Conservation (phyloP, 257 asterid species). For the Solanum ossicruentum region DNA sequence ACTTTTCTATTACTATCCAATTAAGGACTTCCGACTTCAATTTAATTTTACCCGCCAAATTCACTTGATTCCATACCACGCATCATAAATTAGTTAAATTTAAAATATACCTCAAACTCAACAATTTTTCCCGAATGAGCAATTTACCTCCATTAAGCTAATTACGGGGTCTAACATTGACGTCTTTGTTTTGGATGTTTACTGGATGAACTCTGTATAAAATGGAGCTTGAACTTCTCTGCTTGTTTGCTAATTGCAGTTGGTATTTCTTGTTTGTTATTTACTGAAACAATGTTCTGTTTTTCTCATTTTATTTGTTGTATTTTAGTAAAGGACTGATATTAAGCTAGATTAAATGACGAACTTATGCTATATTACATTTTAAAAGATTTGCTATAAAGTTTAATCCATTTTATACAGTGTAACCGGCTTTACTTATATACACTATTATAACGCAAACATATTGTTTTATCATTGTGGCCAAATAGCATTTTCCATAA, state of each 20-base stretch:
- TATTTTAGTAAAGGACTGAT: background rate
- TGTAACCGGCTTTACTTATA: too few species aligned
- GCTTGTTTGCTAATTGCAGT: accelerated
- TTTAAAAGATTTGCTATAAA: background rate
- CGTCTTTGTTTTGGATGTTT: background rate
- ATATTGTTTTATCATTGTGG: too few species aligned
- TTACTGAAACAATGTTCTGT: too few species aligned
- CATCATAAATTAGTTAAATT: too few species aligned
- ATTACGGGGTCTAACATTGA: background rate
- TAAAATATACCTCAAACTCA: too few species aligned
- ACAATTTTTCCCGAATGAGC: background rate
- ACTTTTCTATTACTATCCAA: too few species aligned
- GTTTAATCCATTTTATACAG: too few species aligned
- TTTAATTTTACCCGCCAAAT: too few species aligned
- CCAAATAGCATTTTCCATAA: too few species aligned
- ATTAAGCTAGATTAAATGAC: background rate
- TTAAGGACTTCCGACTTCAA: too few species aligned
- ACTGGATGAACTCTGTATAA: background rate
- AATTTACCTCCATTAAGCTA: background rate
- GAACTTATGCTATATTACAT: background rate
- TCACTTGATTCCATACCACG: too few species aligned
- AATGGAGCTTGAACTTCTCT: background rate
- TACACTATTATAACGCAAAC: too few species aligned
- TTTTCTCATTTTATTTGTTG: background rate
- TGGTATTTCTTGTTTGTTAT: background rate